phyloP scores from a whole-genome alignment of 768 basidiomycete genomes.

The Kwoniella botswanensis region DNA sequence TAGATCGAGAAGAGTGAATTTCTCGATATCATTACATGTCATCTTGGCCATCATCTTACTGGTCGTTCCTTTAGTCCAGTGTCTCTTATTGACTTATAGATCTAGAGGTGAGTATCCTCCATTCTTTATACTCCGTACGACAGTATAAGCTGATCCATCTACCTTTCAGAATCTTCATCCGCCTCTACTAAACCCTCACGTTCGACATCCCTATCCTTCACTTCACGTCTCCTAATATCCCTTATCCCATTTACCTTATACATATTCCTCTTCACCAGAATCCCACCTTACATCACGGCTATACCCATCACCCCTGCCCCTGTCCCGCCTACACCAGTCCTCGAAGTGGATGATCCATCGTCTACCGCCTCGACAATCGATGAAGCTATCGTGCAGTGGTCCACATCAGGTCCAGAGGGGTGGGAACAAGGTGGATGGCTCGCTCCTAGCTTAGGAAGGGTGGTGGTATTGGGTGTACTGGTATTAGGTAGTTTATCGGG shows the following conservation, averaged over 20 bases:
- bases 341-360: conserved; percentile 12
- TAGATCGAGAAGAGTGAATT: conserved; percentile 53
- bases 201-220: conserved; percentile 36
- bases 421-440: conserved; percentile 54
- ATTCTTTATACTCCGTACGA: background rate
- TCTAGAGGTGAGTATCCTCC: conserved; percentile 38
- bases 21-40: conserved; percentile 52
- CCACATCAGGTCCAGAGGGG: conserved; percentile 38
- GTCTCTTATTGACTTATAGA: conserved; percentile 54
- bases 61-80: conserved; percentile 54
- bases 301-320: conserved; percentile 20
- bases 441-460: conserved; percentile 52
- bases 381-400: conserved; percentile 36
- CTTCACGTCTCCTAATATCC: conserved; percentile 48
- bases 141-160: conserved; percentile 3
- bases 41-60: conserved; percentile 53
- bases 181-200: conserved; percentile 26
- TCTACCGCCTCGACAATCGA: conserved; percentile 30
- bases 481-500: conserved; percentile 51
- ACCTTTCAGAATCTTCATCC: conserved; percentile 27
- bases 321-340: conserved; percentile 12
- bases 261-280: conserved; percentile 55
- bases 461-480: conserved; percentile 53
- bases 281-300: conserved; percentile 56
- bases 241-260: conserved; percentile 56